Evolutionary conservation across 257 asterid genomes (phyloP).

Genomic region (Solanum infundibuliforme): DNA sequence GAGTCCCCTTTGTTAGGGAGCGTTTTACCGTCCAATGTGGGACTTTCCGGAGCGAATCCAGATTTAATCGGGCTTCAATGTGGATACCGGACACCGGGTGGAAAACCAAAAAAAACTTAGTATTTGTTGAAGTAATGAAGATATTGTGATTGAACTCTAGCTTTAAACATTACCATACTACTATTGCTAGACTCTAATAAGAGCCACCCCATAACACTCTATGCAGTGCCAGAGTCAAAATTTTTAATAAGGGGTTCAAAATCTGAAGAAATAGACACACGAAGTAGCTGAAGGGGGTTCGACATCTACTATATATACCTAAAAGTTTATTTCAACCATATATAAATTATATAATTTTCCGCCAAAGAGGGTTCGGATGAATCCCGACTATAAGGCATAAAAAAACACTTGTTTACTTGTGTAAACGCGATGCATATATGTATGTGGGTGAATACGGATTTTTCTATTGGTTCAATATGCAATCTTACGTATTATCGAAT

Average conservation of each 20-base stretch:
- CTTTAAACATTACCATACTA: neutral
- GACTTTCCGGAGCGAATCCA: fast-evolving
- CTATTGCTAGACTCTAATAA: neutral
- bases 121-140: neutral
- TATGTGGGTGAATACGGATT: too few relatives aligned
- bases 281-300: too few relatives aligned
- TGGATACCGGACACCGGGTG: fast-evolving
- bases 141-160: neutral
- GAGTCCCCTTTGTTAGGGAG: too few relatives aligned
- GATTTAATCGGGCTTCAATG: fast-evolving
- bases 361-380: fast-evolving
- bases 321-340: too few relatives aligned
- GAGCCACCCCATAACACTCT: neutral
- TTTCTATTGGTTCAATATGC: neutral
- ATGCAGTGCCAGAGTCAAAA: fast-evolving
- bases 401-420: too few relatives aligned
- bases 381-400: too few relatives aligned
- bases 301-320: neutral
- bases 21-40: too few relatives aligned
- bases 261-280: neutral
- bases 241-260: too few relatives aligned
- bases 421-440: too few relatives aligned
- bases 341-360: too few relatives aligned
- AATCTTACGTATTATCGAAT: neutral
- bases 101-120: too few relatives aligned